phyloP scores from a whole-genome alignment of 768 basidiomycete species.

The Dendrothele bispora region DNA sequence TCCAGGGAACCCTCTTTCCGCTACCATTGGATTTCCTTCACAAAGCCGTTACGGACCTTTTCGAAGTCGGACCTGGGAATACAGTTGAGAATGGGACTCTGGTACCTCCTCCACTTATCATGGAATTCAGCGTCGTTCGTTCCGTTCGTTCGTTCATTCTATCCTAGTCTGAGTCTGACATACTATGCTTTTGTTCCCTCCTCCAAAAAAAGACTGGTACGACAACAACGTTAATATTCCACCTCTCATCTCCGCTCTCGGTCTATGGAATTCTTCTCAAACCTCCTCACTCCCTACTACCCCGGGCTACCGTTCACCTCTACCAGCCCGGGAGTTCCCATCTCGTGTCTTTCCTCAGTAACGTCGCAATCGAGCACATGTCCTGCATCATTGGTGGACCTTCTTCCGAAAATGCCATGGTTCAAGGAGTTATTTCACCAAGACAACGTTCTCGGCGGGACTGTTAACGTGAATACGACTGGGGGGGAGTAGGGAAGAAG shows the following conservation, averaged over 20 bases:
- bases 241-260: slow-evolving; percentile 40
- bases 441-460: slow-evolving; percentile 4
- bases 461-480: too few relatives aligned
- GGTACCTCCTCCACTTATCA: slow-evolving; percentile 37
- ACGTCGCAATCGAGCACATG: slow-evolving; percentile 41
- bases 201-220: too few relatives aligned
- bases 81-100: slow-evolving; percentile 24
- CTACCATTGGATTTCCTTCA: slow-evolving; percentile 38
- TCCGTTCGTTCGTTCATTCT: background rate
- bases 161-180: background rate
- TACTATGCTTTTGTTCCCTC: too few relatives aligned
- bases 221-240: slow-evolving; percentile 47
- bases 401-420: slow-evolving; percentile 5
- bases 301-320: slow-evolving; percentile 23
- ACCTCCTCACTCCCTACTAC: slow-evolving; percentile 32
- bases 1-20: slow-evolving; percentile 43
- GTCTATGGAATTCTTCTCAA: slow-evolving; percentile 40
- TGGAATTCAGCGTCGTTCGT: slow-evolving; percentile 40
- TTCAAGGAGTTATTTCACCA: slow-evolving; percentile 2
- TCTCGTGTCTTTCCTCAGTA: slow-evolving; percentile 40
- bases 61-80: slow-evolving; percentile 28
- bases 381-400: slow-evolving; percentile 26
- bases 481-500: too few relatives aligned
- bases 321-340: slow-evolving; percentile 34
- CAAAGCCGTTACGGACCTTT: slow-evolving; percentile 36